Base-by-base conservation (phyloP, 2,329 filamentous ascomycete genomes). In the Claviceps capensis region DNA sequence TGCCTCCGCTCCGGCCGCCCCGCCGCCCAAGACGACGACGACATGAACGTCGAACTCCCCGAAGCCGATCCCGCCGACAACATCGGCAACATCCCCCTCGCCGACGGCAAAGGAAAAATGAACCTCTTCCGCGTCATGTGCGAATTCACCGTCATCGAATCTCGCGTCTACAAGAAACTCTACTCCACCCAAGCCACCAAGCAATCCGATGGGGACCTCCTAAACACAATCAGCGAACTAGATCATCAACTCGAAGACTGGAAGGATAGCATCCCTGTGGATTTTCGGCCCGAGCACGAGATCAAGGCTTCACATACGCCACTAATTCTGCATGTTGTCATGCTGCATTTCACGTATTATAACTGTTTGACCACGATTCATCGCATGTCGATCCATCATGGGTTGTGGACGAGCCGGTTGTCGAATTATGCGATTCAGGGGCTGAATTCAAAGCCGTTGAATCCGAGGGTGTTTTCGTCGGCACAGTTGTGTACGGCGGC, bases 321-420 rank as follows among this genome's bases (percentile, higher is more conserved):
- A 1, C 75, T 97, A n/a, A 90, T 97, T 19, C 74, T 98, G 19
- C 91, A 97, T 58, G 82, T 98, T 50, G 90, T 95, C 55, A 88
- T 95, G 65, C 72, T 98, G 53, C 93, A 98, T 66, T 94, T 98
- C 62, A 85, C 88, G 1, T 98, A 98, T 68, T 97, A 97, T 72
- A 98, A 98, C 66, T 96, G 90, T 61, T 71, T 98, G 49, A 96
- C 91, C 1, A 98, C 93, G 0, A 96, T 98, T 57, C 93, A 98
- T 66, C 87, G 93, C 49, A 98, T 97, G 93, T 95, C 88, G 43
- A 86, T 97, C 34, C 93, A 97, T 61, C 90, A 96, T 64, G 93
- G 93, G 14, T 96, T 95, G 69, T 98, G 93, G 93, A 97, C 91
- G 1, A 96, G 88, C 62, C 81, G 93, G 40, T 71, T 98, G 42